Evolutionary conservation across 2,329 filamentous ascomycete species (phyloP).

Genomic region (Rutstroemia sp.): DNA sequence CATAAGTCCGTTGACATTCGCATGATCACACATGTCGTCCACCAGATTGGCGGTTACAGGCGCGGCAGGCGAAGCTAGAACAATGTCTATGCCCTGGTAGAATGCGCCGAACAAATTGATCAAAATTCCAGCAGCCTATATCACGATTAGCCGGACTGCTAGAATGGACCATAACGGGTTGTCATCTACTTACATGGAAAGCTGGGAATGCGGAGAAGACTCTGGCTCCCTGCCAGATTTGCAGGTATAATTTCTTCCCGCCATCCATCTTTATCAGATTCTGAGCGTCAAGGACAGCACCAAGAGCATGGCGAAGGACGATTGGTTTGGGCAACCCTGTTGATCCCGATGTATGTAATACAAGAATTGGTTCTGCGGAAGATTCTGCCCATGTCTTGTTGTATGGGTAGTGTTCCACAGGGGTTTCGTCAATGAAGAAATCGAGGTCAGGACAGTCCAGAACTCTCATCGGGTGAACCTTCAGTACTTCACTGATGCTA

Average conservation of each 20-base stretch:
- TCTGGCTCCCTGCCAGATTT: not conserved
- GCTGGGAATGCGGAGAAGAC: not conserved
- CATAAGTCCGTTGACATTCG: not conserved
- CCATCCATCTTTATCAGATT: not conserved
- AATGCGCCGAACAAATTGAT: not conserved
- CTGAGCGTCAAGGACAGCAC: not conserved
- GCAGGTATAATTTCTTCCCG: not conserved
- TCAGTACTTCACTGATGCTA: not conserved
- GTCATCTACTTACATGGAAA: not conserved
- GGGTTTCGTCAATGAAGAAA: conserved; percentile 3
- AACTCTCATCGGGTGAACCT: not conserved
- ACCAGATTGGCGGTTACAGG: conserved; percentile 3
- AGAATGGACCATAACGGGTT: too few species aligned
- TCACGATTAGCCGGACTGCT: not conserved
- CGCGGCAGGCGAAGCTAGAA: not conserved
- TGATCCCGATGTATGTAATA: conserved; percentile 16
- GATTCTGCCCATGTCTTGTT: conserved; percentile 22
- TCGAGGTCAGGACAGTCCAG: conserved; percentile 5
- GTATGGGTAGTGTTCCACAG: conserved; percentile 8
- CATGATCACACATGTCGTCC: conserved; percentile 3
- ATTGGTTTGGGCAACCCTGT: conserved; percentile 15
- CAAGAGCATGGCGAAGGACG: conserved; percentile 2
- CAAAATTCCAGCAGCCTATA: not conserved
- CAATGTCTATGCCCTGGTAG: not conserved
- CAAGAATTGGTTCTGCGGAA: conserved; percentile 1